These are phyloP conservation scores for Trichothecium sympodiale DNA, from an alignment of 2,329 filamentous ascomycete species.

Conservation along the genomic window DNA sequence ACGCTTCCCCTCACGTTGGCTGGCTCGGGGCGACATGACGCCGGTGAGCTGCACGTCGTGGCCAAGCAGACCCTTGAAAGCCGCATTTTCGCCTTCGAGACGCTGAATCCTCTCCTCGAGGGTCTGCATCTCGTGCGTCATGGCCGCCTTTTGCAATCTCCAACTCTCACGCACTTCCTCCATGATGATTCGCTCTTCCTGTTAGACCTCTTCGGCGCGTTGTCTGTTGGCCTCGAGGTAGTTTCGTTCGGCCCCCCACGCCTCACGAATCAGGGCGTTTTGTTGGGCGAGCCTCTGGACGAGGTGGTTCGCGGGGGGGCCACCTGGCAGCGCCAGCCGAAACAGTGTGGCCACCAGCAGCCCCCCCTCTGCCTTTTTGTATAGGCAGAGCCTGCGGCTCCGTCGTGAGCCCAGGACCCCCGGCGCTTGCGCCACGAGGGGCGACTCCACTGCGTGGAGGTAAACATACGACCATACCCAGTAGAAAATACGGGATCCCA, in stretches of 20 bases:
- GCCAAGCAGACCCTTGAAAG: slow-evolving; percentile 18
- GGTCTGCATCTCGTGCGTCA: slow-evolving; percentile 28
- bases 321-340: neutral
- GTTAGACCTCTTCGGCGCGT: slow-evolving; percentile 43
- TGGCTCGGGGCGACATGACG: slow-evolving; percentile 18
- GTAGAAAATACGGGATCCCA: too few relatives aligned
- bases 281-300: slow-evolving; percentile 30
- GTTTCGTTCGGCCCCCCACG: slow-evolving; percentile 42
- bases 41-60: slow-evolving; percentile 17
- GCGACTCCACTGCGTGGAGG: too few relatives aligned
- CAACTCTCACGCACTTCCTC: slow-evolving; percentile 37
- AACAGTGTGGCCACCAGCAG: too few relatives aligned
- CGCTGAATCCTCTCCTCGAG: slow-evolving; percentile 27
- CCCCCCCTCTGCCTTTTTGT: too few relatives aligned
- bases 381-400: too few relatives aligned
- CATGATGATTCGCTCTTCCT: slow-evolving; percentile 41
- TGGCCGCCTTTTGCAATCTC: slow-evolving; percentile 29
- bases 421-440: too few relatives aligned
- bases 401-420: too few relatives aligned
- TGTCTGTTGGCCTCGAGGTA: slow-evolving; percentile 42
- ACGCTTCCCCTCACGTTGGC: slow-evolving; percentile 14
- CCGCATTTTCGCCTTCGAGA: slow-evolving; percentile 24
- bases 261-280: slow-evolving; percentile 31
- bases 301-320: slow-evolving; percentile 9
- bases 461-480: too few relatives aligned